These are phyloP conservation scores for Zasmidium citrigriseum DNA, from an alignment of 2,329 filamentous ascomycete species.

Conservation along the genomic window DNA sequence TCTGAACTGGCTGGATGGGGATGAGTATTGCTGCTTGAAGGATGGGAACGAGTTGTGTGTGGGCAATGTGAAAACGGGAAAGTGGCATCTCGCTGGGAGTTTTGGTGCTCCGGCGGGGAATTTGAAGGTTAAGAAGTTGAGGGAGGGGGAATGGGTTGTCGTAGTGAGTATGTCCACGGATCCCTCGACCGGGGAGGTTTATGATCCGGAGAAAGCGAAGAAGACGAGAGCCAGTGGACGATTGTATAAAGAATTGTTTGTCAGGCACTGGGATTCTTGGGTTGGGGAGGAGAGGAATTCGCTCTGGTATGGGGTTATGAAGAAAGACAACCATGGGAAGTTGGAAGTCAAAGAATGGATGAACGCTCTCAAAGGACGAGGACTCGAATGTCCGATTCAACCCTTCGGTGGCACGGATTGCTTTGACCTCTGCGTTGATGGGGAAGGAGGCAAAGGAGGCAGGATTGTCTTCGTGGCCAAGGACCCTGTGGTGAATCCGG, in stretches of 20 bases:
- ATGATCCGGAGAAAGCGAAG: constrained; percentile 51
- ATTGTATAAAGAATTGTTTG: constrained; percentile 54
- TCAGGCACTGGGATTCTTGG: constrained; percentile 57
- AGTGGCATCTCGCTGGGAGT: constrained; percentile 30
- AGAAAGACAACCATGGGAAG: constrained; percentile 31
- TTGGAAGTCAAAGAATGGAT: constrained; percentile 50
- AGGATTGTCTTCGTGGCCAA: constrained; percentile 71
- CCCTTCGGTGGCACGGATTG: constrained; percentile 80
- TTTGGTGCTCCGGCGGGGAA: constrained; percentile 51
- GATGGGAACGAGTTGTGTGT: not conserved
- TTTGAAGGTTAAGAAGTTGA: constrained; percentile 47
- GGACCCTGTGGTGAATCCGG: constrained; percentile 69
- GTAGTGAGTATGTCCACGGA: constrained; percentile 63
- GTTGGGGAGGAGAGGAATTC: constrained; percentile 69
- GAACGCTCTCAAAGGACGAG: constrained; percentile 62
- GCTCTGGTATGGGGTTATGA: constrained; percentile 70
- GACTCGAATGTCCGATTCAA: constrained; percentile 67
- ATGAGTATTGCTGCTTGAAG: constrained; percentile 58
- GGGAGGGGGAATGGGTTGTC: constrained; percentile 42
- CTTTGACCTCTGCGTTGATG: constrained; percentile 68
- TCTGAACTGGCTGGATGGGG: constrained; percentile 69
- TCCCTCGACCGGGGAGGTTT: constrained; percentile 63
- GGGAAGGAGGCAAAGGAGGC: constrained; percentile 41
- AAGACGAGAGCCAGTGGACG: constrained; percentile 49
- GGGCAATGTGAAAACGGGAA: not conserved